Evolutionary conservation across 1,284 basidiomycete genomes (phyloP), one percentile per base, ranked within the genome.

Genomic region (Apiotrichum veenhuisii): DNA sequence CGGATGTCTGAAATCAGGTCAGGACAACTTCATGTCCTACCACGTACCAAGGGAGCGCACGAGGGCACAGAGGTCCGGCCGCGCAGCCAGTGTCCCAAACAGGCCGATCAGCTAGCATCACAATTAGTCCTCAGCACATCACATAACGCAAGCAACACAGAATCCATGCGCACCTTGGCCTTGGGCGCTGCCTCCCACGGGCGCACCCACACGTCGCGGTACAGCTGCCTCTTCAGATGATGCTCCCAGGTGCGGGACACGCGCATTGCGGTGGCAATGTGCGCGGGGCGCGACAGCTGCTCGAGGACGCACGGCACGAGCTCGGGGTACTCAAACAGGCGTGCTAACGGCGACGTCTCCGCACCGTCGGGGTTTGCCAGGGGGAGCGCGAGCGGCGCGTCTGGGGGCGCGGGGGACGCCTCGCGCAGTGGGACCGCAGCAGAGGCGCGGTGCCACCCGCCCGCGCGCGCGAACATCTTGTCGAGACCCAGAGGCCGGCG

Each of bases 121-220:
- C 58, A 42, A 14, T 1, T 12, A 22, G 10, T 33, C 17, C 14
- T 0, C 3, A 3, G 2, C 20, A 22, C 8, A 10, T 23, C 10
- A 3, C 10, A 33, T 30, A 5, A 7, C 30, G 7, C 30, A 12
- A 30, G 30, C 30, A 30, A 7, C 30, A 30, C 12, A 5, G 30
- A 5, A 30, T 12, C 30, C 7, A n/a, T n/a, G 30, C 58, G 1
- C 33, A 64, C 65, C 46, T 65, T 65, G 17, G 38, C 41, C 41
- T 67, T 64, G 17, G 66, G 62, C 20, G 55, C 63, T 12, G 62
- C 61, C 55, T 77, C 74, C 74, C 75, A 77, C 2, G 76, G 74
- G 52, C 73, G 62, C 4, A 77, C 62, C 76, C 74, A 77, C 1
- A 77, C 55, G 58, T 71, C 64, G 25, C 61, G 57, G 52, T 77